These are phyloP conservation scores for Boletus sp. DNA, from an alignment of 768 basidiomycete species.

Conservation along the genomic window DNA sequence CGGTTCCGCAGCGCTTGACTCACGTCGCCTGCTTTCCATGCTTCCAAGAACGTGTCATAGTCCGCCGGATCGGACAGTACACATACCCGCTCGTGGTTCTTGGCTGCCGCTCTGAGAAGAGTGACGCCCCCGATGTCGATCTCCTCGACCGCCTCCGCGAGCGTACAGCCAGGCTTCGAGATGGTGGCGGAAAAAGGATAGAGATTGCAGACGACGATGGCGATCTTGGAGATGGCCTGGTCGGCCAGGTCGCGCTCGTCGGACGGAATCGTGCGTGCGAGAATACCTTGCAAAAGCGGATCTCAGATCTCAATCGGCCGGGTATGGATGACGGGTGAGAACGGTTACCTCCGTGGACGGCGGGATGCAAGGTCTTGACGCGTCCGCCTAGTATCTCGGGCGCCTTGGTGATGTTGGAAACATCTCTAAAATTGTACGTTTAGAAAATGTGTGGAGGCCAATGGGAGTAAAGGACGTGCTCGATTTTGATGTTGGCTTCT, in stretches of 20 bases:
- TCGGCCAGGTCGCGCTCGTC: slow-evolving; percentile 83
- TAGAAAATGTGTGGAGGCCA: slow-evolving; percentile 4
- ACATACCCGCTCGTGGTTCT: slow-evolving; percentile 93
- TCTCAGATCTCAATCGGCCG: slow-evolving; percentile 4
- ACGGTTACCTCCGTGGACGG: slow-evolving; percentile 86
- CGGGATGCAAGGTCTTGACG: slow-evolving; percentile 97
- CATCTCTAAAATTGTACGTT: slow-evolving; percentile 61
- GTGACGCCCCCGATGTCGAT: slow-evolving; percentile 99
- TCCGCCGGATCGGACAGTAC: slow-evolving; percentile 88
- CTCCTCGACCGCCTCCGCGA: slow-evolving; percentile 93
- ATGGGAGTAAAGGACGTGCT: slow-evolving; percentile 55
- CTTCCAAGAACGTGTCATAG: slow-evolving; percentile 76
- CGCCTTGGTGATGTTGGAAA: slow-evolving; percentile 94
- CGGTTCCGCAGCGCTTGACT: slow-evolving; percentile 68
- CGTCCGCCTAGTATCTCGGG: slow-evolving; percentile 99
- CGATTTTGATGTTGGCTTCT: slow-evolving; percentile 86
- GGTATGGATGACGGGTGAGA: background rate
- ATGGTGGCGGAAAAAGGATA: slow-evolving; percentile 96
- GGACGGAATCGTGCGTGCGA: slow-evolving; percentile 87
- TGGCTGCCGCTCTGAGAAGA: slow-evolving; percentile 94
- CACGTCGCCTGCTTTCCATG: slow-evolving; percentile 76
- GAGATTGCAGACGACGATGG: slow-evolving; percentile 97
- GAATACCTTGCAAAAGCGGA: slow-evolving; percentile 63
- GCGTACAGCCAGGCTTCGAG: slow-evolving; percentile 82
- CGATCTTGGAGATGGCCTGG: slow-evolving; percentile 88